Evolutionary conservation across 305 asterid genomes (phyloP).

Genomic region (Fraxinus latifolia): DNA sequence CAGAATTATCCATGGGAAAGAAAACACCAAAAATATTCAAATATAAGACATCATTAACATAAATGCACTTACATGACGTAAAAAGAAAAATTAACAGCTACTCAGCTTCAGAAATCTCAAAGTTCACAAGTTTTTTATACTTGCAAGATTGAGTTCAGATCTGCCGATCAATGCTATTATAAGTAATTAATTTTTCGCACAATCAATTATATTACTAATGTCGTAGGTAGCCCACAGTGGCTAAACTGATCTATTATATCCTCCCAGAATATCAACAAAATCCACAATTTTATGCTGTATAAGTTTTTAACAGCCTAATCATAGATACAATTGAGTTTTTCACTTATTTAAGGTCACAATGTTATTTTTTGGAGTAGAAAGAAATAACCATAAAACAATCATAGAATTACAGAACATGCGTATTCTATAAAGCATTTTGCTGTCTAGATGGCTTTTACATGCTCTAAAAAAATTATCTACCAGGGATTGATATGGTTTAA

Average conservation of each 20-base stretch:
- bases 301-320: background rate
- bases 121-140: background rate
- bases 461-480: background rate
- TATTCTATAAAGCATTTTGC: background rate
- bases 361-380: background rate
- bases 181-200: background rate
- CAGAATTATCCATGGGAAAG: background rate
- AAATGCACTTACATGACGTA: background rate
- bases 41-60: background rate
- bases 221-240: background rate
- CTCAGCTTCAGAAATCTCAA: background rate
- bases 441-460: background rate
- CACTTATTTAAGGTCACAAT: background rate
- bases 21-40: background rate
- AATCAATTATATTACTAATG: background rate
- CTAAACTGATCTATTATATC: background rate
- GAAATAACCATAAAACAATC: background rate
- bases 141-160: background rate
- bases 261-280: background rate
- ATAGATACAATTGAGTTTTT: background rate
- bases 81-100: background rate
- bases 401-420: background rate
- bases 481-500: background rate
- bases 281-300: background rate
- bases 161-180: background rate